Percentiles rank a stretch among this genome's conserved stretches.
phyloP scores from a whole-genome alignment of 768 basidiomycete genomes.

The Leccinellum luteum region DNA sequence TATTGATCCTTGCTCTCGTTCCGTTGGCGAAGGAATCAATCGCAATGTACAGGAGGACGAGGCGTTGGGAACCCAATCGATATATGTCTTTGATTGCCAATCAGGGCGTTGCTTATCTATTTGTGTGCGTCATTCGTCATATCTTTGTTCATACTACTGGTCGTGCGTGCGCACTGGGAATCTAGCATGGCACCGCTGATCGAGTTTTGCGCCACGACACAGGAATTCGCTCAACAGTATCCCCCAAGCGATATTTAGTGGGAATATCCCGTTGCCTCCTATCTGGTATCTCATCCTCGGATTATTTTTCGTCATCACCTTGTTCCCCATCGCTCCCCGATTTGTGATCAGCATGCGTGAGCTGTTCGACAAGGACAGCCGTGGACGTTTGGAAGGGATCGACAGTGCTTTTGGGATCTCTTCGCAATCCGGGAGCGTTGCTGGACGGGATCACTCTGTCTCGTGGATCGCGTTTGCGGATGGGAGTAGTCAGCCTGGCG shows the following conservation, averaged over 20 bases:
- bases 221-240: background rate
- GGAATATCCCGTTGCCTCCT: background rate
- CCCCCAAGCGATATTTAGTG: rapidly evolving
- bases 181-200: background rate
- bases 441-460: background rate
- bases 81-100: background rate
- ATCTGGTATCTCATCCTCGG: rapidly evolving
- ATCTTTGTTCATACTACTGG: background rate
- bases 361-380: background rate
- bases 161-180: no score
- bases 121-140: background rate
- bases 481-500: background rate
- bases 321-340: background rate
- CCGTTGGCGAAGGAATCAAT: background rate
- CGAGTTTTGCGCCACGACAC: background rate
- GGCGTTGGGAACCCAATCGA: background rate
- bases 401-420: background rate
- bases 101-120: background rate
- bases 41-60: background rate
- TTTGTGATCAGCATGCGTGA: background rate
- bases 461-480: background rate
- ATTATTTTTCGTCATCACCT: background rate
- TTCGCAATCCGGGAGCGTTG: background rate
- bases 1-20: background rate
- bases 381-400: background rate